A percentile compares a stretch with the other conserved stretches of the same genome.
Conservation (phyloP, 1,139 yeast species). For the Sugiyamaella xylanicola region DNA sequence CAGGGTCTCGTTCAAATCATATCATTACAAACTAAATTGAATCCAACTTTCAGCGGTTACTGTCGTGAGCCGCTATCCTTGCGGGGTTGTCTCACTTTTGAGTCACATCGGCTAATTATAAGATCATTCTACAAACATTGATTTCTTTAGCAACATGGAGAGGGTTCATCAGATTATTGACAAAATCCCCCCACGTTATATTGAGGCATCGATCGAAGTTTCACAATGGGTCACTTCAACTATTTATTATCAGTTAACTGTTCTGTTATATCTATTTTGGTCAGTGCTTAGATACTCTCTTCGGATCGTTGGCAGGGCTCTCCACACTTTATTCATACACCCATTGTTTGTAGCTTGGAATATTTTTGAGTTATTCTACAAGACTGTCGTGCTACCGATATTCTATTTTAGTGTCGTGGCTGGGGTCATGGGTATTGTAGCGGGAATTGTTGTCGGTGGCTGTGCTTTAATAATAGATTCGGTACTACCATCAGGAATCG, state of each 20-base stretch:
- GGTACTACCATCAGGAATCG: slow-evolving; percentile 25
- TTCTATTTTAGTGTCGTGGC: slow-evolving; percentile 32
- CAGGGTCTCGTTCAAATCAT: no score
- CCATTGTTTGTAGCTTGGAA: slow-evolving; percentile 28
- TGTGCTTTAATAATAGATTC: slow-evolving; percentile 30
- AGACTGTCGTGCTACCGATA: slow-evolving; percentile 30
- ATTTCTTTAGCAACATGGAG: background rate
- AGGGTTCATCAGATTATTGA: slow-evolving; percentile 2
- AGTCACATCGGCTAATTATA: no score
- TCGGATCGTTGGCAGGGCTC: background rate
- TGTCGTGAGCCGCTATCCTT: no score
- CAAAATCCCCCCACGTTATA: slow-evolving; percentile 2
- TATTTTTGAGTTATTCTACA: slow-evolving; percentile 27
- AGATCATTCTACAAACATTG: no score
- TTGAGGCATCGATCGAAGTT: background rate
- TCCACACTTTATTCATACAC: slow-evolving; percentile 8
- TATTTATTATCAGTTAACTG: slow-evolving; percentile 6
- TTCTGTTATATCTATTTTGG: slow-evolving; percentile 5
- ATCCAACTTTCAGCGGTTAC: no score
- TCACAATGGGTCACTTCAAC: background rate
- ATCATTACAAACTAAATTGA: no score
- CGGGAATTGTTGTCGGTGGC: slow-evolving; percentile 32
- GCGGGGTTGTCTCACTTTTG: background rate
- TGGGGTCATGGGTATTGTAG: slow-evolving; percentile 30
- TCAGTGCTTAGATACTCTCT: slow-evolving; percentile 4